Conservation (phyloP, 2,329 filamentous ascomycete species). For the Lasiodiplodia theobromae region DNA sequence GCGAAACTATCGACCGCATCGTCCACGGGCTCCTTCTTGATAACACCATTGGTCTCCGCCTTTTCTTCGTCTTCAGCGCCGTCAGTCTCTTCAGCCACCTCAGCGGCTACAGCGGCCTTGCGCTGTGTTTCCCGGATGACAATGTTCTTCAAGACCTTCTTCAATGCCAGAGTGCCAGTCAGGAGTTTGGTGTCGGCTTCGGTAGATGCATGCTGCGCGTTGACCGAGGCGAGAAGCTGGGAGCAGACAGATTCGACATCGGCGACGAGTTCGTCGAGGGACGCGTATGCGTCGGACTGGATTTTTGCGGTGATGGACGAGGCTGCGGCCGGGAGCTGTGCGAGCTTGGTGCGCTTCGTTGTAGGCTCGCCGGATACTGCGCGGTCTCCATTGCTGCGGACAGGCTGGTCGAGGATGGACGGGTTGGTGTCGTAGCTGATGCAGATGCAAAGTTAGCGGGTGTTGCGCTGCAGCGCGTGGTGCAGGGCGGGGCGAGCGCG, state of each 20-base stretch:
- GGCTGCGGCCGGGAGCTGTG: constrained; percentile 36
- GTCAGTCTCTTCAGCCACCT: background rate
- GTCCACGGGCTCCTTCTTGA: constrained; percentile 28
- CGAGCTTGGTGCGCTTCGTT: constrained; percentile 54
- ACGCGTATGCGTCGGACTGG: constrained; percentile 47
- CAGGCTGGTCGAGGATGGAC: constrained; percentile 52
- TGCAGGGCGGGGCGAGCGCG: constrained; percentile 15
- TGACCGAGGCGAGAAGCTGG: constrained; percentile 47
- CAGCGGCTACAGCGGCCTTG: constrained; percentile 10
- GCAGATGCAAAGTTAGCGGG: constrained; percentile 29
- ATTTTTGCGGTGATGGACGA: constrained; percentile 50
- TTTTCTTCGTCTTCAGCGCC: constrained; percentile 8
- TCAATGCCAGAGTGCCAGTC: constrained; percentile 44
- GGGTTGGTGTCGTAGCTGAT: constrained; percentile 53
- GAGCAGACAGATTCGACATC: constrained; percentile 52
- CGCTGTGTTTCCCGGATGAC: constrained; percentile 41
- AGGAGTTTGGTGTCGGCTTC: constrained; percentile 42
- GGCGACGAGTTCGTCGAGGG: constrained; percentile 50
- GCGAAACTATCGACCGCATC: constrained; percentile 31
- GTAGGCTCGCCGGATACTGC: constrained; percentile 49
- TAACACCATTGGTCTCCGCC: constrained; percentile 21
- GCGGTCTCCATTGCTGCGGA: constrained; percentile 41
- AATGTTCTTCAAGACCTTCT: constrained; percentile 41
- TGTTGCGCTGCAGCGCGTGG: constrained; percentile 6
- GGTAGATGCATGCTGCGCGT: constrained; percentile 37